Evolutionary conservation across 768 basidiomycete genomes (phyloP), one percentile per base, ranked within the genome.

Genomic region (Baorangia bicolor): DNA sequence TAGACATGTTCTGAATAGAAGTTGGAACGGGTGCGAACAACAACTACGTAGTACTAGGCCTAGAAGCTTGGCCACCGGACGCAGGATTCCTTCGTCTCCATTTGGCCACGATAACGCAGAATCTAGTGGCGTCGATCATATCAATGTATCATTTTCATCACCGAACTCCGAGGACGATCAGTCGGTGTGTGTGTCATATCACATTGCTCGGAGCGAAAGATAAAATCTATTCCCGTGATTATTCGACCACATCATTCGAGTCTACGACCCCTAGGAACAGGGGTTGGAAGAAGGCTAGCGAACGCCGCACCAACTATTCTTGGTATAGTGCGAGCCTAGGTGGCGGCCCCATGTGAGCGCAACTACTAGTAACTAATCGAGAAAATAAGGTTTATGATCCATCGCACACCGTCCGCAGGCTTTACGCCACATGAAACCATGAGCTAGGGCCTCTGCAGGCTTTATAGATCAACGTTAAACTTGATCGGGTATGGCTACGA

Each of bases 181-280:
- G 25, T 56, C 44, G 55, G 56, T 13, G 21, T 13, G 35, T 9
- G 20, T 23, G 11, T 9, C 13, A 52, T 58, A 49, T 55, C 59
- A 61, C 58, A 44, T 49, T 30, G 2, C 23, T 42, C 31, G 44
- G 34, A 30, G 41, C 37, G 8, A 38, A 20, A 23, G 14, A 53
- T 30, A 53, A 48, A 27, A 39, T 33, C 33, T 52, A 38, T 41
- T 59, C 43, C 43, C 38, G 43, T 58, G 57, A 58, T 59, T 59
- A 9, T 21, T 21, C 46, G n/a, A 38, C 23, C 16, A 27, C 39
- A 53, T 35, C 50, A 54, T 57, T 34, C 18, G 38, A 34, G 37
- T 27, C 20, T n/a, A n/a, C 14, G 25, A 34, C 57, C 42, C 57
- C 38, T 59, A 50, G 38, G 40, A 13, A 52, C 57, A 59, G 57